Percentiles rank a stretch among this genome's conserved stretches.
These are phyloP conservation scores for Hirsutella thompsonii DNA, from an alignment of 2,329 filamentous ascomycete genomes.

Conservation along the genomic window DNA sequence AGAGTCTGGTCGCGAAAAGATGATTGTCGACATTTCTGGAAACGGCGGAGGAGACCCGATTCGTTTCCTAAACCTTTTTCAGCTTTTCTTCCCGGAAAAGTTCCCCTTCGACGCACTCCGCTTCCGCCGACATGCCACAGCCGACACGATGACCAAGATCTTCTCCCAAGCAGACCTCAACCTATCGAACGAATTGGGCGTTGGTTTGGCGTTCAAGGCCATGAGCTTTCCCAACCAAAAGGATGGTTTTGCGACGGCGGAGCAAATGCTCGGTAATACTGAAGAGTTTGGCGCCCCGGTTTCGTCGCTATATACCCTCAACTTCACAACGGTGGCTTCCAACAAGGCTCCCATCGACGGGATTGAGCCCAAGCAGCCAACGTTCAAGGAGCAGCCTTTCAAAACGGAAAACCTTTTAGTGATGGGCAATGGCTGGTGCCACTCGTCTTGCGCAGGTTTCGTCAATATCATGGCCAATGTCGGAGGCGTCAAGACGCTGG, in stretches of 20 bases:
- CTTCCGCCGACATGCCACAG: constrained; percentile 1
- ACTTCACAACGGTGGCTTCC: not conserved
- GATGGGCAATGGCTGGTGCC: constrained; percentile 43
- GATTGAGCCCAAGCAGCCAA: not conserved
- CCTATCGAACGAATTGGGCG: not conserved
- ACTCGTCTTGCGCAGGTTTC: constrained; percentile 47
- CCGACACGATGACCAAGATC: not conserved
- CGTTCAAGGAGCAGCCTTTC: constrained; percentile 13
- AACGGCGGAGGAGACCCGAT: constrained; percentile 45
- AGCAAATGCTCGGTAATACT: not conserved
- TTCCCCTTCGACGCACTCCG: constrained; percentile 3
- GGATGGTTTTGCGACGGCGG: not conserved
- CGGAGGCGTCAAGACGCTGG: constrained; percentile 38
- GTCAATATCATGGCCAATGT: constrained; percentile 37
- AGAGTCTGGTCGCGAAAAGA: constrained; percentile 19
- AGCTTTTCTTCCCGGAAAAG: constrained; percentile 19
- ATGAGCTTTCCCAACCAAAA: not conserved
- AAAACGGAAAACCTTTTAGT: constrained; percentile 25
- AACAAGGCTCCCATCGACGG: not conserved
- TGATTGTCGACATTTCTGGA: constrained; percentile 49
- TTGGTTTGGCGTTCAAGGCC: not conserved
- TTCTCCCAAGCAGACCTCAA: not conserved
- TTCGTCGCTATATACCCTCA: constrained; percentile 5
- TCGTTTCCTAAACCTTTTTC: constrained; percentile 35
- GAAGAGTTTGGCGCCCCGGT: not conserved